Base-by-base conservation (phyloP, 441 rosid genomes). In the Syzygium malaccense region DNA sequence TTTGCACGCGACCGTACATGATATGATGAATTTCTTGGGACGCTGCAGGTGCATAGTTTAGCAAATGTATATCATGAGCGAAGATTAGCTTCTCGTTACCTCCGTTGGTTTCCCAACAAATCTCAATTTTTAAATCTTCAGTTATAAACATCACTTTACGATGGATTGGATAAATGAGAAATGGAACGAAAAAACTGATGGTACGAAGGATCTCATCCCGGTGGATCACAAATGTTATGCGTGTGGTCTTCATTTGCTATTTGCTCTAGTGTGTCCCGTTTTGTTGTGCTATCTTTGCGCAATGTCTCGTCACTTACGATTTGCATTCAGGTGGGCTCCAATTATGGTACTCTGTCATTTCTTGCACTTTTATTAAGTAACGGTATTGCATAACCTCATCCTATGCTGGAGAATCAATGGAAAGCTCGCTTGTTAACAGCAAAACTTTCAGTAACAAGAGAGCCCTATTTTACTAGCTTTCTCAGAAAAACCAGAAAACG, bases 41-140 rank as follows among this genome's bases (percentile, higher is more conserved):
- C 5, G 2, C 1, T 3, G 33, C 19, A 14, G 4, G 4, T 33
- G 8, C 48, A 33, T 9, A 33, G 15, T 19, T 33, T 7, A 0
- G 8, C 15, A 68, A 33, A 68, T 33, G 3, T 18, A 33, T 9
- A 19, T 68, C 20, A 68, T 3, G 8, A 19, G 33, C 0, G 1
- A 11, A 32, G 78, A 66, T 66, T 3, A 25, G 19, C 78, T 66
- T 32, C 45, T 41, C 45, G 1, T 41, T 41, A 41, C 45, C 25
- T 66, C 11, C 25, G 3, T 66, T 66, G 45, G 25, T 66, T 66
- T 66, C 78, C 9, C 78, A 32, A 17, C 41, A 66, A 37, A 32
- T 66, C 45, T 32, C 78, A 66, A 32, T 3, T 18, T 11, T 33
- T 4, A 33, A 5, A 6, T 6, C 45, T 41, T 41, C 6, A 33